Base-by-base conservation (phyloP, 768 basidiomycete species). In the Suillus bovinus region DNA sequence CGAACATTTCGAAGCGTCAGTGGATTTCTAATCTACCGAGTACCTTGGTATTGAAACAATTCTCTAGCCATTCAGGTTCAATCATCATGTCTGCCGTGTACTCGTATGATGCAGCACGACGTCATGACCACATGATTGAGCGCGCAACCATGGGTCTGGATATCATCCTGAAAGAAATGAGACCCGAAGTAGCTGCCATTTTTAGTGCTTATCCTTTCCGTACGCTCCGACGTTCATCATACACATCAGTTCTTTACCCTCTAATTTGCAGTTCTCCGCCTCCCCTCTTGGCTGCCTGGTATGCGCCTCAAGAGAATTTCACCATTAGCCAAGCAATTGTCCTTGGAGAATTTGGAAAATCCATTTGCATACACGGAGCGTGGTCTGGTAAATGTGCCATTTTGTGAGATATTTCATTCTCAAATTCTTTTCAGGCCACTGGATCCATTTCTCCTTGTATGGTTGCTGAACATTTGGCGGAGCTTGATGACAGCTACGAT, bases 381-480 rank as follows among this genome's bases (percentile, higher is more conserved):
- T 36, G 33, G 41, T 24, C 50, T 63, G 31, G 64, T 63, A 63
- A n/a, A n/a, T 29, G 20, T 14, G 5, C n/a, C 17, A 31, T 29
- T 9, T 24, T 11, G 14, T 17, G 59, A 41, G 4, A 31, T 11
- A 10, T 1, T 33, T n/a, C 13, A 2, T 31, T 47, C 47, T 42
- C 11, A 41, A 29, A 1, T 13, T 27, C 57, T 57, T 60, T 44
- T 16, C 55, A 76, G 74, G 60, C 64, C 22, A 44, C 55, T 3
- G 73, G 75, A 16, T 66, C 68, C 20, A 60, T 69, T 54, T 31
- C 59, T 5, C 64, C 44, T 24, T 63, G 59, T 29, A 60, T 61
- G 36, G 49, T 63, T 4, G 47, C 20, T 24, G 59, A 71, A 39
- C 53, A 54, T 31, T 54, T 29, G 5, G 59, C 53, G 38, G 39